Conservation (phyloP, 495 filamentous ascomycete genomes). For the Neurospora sp. region DNA sequence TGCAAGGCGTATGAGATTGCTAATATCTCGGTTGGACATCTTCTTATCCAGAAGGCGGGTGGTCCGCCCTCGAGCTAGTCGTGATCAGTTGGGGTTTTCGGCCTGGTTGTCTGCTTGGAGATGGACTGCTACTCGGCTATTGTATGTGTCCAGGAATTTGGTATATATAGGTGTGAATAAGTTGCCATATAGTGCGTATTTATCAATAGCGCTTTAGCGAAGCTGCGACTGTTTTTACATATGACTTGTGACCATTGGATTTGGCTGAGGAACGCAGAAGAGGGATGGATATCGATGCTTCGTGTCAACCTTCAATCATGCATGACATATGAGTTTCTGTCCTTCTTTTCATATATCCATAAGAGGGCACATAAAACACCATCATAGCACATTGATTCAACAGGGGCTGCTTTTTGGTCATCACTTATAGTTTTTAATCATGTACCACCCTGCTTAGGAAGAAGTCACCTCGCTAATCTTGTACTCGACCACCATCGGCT, state of each 20-base stretch:
- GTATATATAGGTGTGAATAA: background rate
- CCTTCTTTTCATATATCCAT: background rate
- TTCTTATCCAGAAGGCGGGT: conserved; percentile 34
- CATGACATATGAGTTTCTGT: background rate
- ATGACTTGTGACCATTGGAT: background rate
- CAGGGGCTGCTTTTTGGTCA: background rate
- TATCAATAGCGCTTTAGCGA: background rate
- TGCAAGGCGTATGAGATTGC: conserved; percentile 48
- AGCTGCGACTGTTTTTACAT: background rate
- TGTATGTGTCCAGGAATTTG: background rate
- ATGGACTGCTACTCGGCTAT: background rate
- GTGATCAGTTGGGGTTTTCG: background rate
- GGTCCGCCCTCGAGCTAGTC: conserved; percentile 12
- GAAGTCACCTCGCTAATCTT: conserved; percentile 44
- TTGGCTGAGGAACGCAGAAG: background rate
- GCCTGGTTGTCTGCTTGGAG: background rate
- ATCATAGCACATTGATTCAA: background rate
- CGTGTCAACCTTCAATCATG: background rate
- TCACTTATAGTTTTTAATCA: background rate
- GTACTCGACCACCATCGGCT: conserved; percentile 48
- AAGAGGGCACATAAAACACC: background rate
- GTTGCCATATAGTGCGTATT: background rate
- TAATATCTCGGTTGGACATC: conserved; percentile 37
- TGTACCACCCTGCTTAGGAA: background rate
- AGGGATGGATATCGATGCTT: background rate